Evolutionary conservation across 169 alveolate species (phyloP), one percentile per base, ranked within the genome.

Genomic region (Theileria sp.): DNA sequence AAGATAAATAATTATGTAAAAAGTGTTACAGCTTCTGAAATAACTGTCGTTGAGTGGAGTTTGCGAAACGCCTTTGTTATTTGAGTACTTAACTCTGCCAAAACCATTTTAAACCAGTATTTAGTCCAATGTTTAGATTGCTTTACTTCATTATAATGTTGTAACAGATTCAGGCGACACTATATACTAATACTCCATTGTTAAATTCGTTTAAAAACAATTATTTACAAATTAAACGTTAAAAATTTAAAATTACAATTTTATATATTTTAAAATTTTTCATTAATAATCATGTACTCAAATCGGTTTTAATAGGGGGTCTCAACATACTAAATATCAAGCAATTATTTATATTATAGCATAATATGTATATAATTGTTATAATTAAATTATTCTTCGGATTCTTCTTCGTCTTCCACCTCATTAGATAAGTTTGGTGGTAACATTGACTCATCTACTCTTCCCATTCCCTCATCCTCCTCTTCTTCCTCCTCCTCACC

Each of bases 71-170:
- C 99, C 28, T 89, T 92, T 17, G 97, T 88, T 23, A 98, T 95
- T 92, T 94, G 96, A 60, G 92, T 87, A 50, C 99, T 98, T 26
- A 98, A 87, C 92, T 98, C 99, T 26, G 99, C 98, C 75, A 98
- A 89, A 44, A 98, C 99, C 99, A 98, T 98, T 85, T 84, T 79
- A 67, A 30, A 66, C 1, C 58, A 1, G 19, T 25, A 6, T 66
- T 36, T 19, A 66, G 7, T 44, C 67, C 67, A 58, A 21, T 44
- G 54, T 44, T 44, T 44, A 44, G 54, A 44, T 44, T 44, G 8
- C 8, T 32, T 44, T 44, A 44, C 54, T 44, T 44, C 54, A 44
- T 44, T 44, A 44, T 44, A 44, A 10, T 44, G 54, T 8, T 44
- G 54, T 4, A 44, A 10, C 54, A 44, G 17, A 44, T 44, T 44